Conservation (phyloP, 805 yeast species). For the Huiozyma sinensis region DNA sequence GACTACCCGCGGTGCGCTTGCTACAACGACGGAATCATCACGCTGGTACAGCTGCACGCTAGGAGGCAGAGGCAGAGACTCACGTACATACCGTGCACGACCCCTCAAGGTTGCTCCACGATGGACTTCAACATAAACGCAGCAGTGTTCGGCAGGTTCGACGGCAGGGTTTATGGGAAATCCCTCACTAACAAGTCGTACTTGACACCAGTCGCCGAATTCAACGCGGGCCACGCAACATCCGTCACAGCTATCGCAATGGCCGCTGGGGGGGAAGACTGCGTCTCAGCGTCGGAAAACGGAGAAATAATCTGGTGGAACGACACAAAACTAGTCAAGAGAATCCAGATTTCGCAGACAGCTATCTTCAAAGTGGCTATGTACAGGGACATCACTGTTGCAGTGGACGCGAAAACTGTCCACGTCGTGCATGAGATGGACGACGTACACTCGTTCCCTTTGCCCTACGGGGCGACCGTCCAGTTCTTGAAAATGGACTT, state of each 20-base stretch:
- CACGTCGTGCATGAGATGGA: conserved; percentile 19
- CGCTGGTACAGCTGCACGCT: conserved; percentile 23
- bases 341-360: conserved; percentile 12
- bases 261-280: conserved; percentile 13
- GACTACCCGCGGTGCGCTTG: conserved; percentile 28
- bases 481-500: conserved; percentile 25
- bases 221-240: conserved; percentile 18
- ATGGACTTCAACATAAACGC: conserved; percentile 27
- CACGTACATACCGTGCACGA: conserved; percentile 29
- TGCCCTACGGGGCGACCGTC: conserved; percentile 10
- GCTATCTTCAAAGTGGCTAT: conserved; percentile 15
- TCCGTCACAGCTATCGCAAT: conserved; percentile 25
- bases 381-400: conserved; percentile 17
- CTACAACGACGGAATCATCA: conserved; percentile 28
- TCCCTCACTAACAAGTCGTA: conserved; percentile 26
- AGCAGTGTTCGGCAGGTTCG: conserved; percentile 29
- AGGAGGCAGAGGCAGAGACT: conserved; percentile 18
- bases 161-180: conserved; percentile 28
- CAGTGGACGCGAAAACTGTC: conserved; percentile 15
- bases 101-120: conserved; percentile 30
- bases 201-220: conserved; percentile 25
- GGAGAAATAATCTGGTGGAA: conserved; percentile 29
- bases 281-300: conserved; percentile 25
- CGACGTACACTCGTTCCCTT: conserved; percentile 8
- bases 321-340: conserved; percentile 14